phyloP scores from a whole-genome alignment of 768 basidiomycete species.

The Lactifluus piperatus region DNA sequence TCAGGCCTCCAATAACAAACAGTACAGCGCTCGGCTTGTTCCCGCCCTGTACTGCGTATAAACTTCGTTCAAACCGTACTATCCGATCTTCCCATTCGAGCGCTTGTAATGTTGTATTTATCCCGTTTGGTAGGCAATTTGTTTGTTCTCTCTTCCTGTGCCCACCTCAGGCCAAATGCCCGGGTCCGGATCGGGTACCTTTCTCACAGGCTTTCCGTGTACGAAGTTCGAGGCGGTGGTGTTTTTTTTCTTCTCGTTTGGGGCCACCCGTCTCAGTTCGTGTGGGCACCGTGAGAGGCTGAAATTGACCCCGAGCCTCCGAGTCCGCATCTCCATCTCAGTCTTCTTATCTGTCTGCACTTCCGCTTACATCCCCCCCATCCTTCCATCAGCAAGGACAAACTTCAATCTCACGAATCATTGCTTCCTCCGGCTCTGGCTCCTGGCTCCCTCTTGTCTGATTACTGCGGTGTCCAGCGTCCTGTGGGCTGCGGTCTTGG shows the following conservation, averaged over 20 bases:
- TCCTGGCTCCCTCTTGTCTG: too few species aligned
- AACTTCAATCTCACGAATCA: too few species aligned
- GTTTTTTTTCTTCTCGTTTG: not conserved
- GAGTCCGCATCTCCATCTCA: too few species aligned
- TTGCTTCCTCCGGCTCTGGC: too few species aligned
- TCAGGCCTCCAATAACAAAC: slow-evolving; percentile 10
- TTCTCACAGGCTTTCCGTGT: slow-evolving; percentile 13
- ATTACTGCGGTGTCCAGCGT: too few species aligned
- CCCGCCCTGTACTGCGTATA: slow-evolving; percentile 4
- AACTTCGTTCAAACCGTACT: not conserved
- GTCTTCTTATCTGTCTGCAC: too few species aligned
- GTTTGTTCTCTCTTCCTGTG: slow-evolving; percentile 7
- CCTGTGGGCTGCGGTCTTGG: too few species aligned
- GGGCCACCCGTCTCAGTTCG: too few species aligned
- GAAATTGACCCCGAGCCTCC: too few species aligned
- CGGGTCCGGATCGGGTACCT: slow-evolving; percentile 10
- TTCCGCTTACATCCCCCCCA: too few species aligned
- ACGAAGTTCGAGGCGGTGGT: slow-evolving; percentile 8
- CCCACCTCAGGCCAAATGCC: not conserved
- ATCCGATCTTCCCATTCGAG: slow-evolving; percentile 5
- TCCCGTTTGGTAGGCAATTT: not conserved
- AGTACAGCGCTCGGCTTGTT: slow-evolving; percentile 16
- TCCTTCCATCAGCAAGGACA: too few species aligned
- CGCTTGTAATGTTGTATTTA: slow-evolving; percentile 11
- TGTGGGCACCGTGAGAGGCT: too few species aligned